Percentiles rank a stretch among this genome's conserved stretches.
Evolutionary conservation across 805 yeast genomes (phyloP).

Genomic region (Cyberlindnera samutprakarnensis): DNA sequence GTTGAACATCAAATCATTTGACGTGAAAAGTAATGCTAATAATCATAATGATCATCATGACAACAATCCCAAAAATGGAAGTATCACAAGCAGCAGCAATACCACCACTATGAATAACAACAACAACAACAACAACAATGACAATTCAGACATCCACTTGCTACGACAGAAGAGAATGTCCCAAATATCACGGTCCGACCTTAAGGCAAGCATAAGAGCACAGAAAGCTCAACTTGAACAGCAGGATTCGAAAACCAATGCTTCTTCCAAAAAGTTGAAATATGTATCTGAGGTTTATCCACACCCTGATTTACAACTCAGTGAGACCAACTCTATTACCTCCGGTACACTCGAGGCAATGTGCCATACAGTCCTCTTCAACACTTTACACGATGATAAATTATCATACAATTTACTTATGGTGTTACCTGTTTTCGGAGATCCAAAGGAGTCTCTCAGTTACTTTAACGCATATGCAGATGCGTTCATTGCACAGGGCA

Average conservation of each 20-base stretch:
- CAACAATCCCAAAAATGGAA: no score
- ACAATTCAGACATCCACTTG: no score
- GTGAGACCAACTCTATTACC: slow-evolving; percentile 36
- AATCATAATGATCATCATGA: no score
- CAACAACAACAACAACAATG: no score
- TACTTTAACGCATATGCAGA: slow-evolving; percentile 36
- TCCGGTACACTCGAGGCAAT: slow-evolving; percentile 64
- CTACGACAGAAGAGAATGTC: slow-evolving; percentile 23
- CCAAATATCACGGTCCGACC: slow-evolving; percentile 14
- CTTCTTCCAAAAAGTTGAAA: slow-evolving; percentile 15
- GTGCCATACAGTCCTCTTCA: slow-evolving; percentile 65
- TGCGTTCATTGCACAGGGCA: slow-evolving; percentile 3
- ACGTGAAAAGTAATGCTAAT: no score
- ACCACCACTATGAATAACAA: no score
- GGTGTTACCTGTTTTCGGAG: slow-evolving; percentile 49
- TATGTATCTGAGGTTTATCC: slow-evolving; percentile 41
- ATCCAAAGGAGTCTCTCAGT: slow-evolving; percentile 35
- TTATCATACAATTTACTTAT: slow-evolving; percentile 36
- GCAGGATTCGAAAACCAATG: neutral
- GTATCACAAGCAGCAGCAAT: slow-evolving; percentile 1
- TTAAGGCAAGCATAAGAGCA: slow-evolving; percentile 10
- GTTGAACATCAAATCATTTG: slow-evolving; percentile 36
- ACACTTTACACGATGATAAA: slow-evolving; percentile 32
- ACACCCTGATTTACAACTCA: slow-evolving; percentile 54
- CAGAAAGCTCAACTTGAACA: slow-evolving; percentile 6